Evolutionary conservation across 202 grass and related monocot genomes (phyloP).

Genomic region (Sporobolus alterniflorus): DNA sequence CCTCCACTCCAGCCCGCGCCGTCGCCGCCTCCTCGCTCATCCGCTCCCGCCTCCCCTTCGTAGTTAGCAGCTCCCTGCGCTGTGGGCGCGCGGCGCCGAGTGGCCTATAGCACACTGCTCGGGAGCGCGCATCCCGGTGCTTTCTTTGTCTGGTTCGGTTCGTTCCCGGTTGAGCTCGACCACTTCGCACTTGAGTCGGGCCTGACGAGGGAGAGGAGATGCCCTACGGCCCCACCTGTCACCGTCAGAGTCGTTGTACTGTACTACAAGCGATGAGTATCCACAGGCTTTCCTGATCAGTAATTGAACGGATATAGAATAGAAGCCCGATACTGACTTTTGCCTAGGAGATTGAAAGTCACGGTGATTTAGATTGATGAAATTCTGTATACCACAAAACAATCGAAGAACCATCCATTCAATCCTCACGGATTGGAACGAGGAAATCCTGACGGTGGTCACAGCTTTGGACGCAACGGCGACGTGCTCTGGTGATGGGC

Average conservation of each 20-base stretch:
- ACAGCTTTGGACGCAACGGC: slow-evolving; percentile 41
- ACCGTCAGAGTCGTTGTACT: background rate
- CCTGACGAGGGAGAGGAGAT: background rate
- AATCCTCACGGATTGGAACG: background rate
- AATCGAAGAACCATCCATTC: background rate
- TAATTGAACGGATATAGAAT: background rate
- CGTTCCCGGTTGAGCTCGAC: background rate
- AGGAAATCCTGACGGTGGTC: background rate
- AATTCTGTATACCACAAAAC: background rate
- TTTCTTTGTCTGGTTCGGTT: background rate
- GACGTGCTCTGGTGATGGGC: background rate
- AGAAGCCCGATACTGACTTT: background rate
- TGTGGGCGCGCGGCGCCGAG: background rate
- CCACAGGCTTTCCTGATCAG: background rate
- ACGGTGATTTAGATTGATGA: background rate
- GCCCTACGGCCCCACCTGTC: background rate
- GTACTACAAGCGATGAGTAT: background rate
- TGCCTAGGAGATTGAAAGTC: background rate
- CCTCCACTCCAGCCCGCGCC: slow-evolving; percentile 40
- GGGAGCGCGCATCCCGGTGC: background rate
- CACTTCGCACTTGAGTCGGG: slow-evolving; percentile 3
- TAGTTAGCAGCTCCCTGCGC: background rate
- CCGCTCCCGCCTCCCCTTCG: background rate
- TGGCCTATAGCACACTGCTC: background rate
- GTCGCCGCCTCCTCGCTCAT: slow-evolving; percentile 51